phyloP scores from a whole-genome alignment of 2,329 filamentous ascomycete genomes.

The Macroventuria anomochaeta region DNA sequence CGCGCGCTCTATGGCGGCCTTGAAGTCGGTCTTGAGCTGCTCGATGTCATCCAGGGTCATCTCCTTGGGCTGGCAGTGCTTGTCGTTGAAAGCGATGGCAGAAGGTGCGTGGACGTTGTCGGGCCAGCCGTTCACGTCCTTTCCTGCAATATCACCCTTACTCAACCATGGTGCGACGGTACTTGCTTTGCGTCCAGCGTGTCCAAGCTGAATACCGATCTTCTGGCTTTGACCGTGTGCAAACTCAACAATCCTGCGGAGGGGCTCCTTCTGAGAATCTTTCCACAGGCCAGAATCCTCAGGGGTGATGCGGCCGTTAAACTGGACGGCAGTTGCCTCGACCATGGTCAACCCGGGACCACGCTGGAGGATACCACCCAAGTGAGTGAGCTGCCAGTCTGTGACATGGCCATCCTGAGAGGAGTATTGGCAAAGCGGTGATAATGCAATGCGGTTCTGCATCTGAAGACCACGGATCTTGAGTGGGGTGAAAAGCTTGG shows the following conservation, averaged over 20 bases:
- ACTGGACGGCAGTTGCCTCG: constrained; percentile 77
- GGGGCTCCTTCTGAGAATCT: constrained; percentile 77
- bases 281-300: constrained; percentile 82
- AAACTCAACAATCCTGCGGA: constrained; percentile 76
- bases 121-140: constrained; percentile 62
- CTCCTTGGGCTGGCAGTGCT: constrained; percentile 68
- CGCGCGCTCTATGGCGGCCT: constrained; percentile 63
- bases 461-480: constrained; percentile 65
- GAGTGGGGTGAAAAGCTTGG: constrained; percentile 66
- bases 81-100: constrained; percentile 67
- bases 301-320: constrained; percentile 83
- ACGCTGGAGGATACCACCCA: constrained; percentile 77
- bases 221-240: constrained; percentile 79
- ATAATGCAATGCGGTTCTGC: constrained; percentile 69
- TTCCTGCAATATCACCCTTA: constrained; percentile 60
- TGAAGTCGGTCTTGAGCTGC: constrained; percentile 67
- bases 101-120: constrained; percentile 63
- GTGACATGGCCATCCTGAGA: constrained; percentile 75
- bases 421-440: constrained; percentile 66
- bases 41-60: constrained; percentile 74
- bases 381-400: constrained; percentile 81
- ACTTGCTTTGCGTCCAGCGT: constrained; percentile 73
- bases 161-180: constrained; percentile 70
- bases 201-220: constrained; percentile 79
- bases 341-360: constrained; percentile 77